Base-by-base conservation (phyloP, 805 yeast species). In the Wickerhamiella cacticola region DNA sequence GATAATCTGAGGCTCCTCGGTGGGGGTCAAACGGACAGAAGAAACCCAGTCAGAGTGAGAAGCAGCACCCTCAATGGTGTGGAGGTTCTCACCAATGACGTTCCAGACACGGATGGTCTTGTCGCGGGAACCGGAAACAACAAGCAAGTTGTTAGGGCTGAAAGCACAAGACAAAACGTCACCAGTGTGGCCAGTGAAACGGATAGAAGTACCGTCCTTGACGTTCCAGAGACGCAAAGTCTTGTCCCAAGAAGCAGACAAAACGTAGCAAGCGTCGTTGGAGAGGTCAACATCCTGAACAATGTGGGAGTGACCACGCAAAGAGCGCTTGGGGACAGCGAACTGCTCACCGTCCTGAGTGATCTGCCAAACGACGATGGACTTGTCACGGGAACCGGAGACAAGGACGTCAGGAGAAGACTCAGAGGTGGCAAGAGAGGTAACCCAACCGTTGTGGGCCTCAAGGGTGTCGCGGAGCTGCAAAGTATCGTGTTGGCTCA, bases 21-120 rank as follows among this genome's bases (percentile, higher is more conserved):
- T 57, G 73, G 96, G 97, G 63, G 95, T 85, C 80, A 89, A 86
- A 79, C 95, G 84, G 65, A 88, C 97, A 63, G 94, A 78, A 57
- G 96, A 84, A 65, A 89, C 96, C 99, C 99, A 92, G 85, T 92
- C 99, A 70, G 78, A 68, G 94, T 92, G 98, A 65, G 94, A 92
- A 67, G 79, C 72, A 52, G 59, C 59, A 50, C 57, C 56, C 52
- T 64, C 65, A 74, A 88, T 79, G 66, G 95, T 85, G 74, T 82
- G 80, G 78, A 83, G 79, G 79, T 95, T 87, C 70, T 83, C 83
- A 77, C 97, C 99, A 67, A 86, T 75, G 74, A 94, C 84, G 82
- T 92, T 89, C 99, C 99, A 92, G 75, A 92, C 86, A 80, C 86
- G 88, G 72, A 92, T 87, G 71, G 97, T 84, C 80, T 85, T 85